Base-by-base conservation (phyloP, 2,329 filamentous ascomycete species). In the Neophaeococcomyces aloes region DNA sequence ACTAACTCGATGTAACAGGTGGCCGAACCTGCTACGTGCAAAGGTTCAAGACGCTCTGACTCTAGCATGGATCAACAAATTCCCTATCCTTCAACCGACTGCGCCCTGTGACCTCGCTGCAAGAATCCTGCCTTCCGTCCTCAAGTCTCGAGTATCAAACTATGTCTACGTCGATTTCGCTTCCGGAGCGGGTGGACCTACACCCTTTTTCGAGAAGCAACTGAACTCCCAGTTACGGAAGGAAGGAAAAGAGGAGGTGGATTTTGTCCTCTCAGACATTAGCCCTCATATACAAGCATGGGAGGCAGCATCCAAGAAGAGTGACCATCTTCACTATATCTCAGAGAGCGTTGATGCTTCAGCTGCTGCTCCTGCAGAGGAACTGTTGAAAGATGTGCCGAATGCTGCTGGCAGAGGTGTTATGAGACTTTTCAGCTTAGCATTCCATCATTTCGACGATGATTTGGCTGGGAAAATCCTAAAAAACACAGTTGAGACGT, bases 401-500 rank as follows among this genome's bases (percentile, higher is more conserved):
- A 29, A 47, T 23, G 57, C 61, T 8, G 65, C 63, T 3, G 66
- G 65, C 38, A 72, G 69, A 56, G 72, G 66, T 34, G 65, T 83
- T 17, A 81, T 86, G 57, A 69, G 83, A 3, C 63, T 86, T 38
- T 87, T 83, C 60, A 83, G 81, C 57, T 67, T 86, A 2, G 75
- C 81, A 1, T 88, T 88, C 56, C 83, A 87, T 61, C 83, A 87
- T 63, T 87, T 87, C 53, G 72, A 78, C 48, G 79, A 86, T 55
- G 62, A 64, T 3, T 61, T 78, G 14, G 83, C 79, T 1, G 63
- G 59, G 19, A 67, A 69, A 7, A 80, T 86, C 23, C 59, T 88
- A 25, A 67, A 67, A 41, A 78, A 82, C 57, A 81, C 79, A 0
- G 60, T 85, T 29, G 68, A 75, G 53, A 83, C 75, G 0, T 48